These are phyloP conservation scores for Neopestalotiopsis sp. DNA, from an alignment of 2,329 filamentous ascomycete species.

Conservation along the genomic window DNA sequence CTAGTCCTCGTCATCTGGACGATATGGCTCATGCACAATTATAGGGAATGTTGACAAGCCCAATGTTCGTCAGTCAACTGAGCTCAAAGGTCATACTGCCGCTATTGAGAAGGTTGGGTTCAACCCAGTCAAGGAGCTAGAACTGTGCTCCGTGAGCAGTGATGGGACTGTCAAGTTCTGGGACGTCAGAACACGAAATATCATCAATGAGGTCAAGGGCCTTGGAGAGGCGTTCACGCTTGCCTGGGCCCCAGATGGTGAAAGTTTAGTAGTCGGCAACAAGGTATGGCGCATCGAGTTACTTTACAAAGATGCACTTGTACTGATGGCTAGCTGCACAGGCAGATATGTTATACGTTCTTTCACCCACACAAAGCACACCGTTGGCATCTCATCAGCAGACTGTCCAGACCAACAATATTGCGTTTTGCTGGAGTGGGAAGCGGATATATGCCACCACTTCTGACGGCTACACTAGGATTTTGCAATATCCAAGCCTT, in stretches of 20 bases:
- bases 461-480: slow-evolving; percentile 72
- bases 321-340: slow-evolving; percentile 35
- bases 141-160: slow-evolving; percentile 75
- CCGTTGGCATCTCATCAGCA: slow-evolving; percentile 66
- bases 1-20: not conserved
- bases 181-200: slow-evolving; percentile 77
- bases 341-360: slow-evolving; percentile 66
- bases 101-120: slow-evolving; percentile 79
- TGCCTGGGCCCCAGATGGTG: slow-evolving; percentile 76
- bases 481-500: slow-evolving; percentile 71
- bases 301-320: not conserved
- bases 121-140: slow-evolving; percentile 77
- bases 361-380: slow-evolving; percentile 64
- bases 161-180: slow-evolving; percentile 81
- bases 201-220: slow-evolving; percentile 71
- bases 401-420: slow-evolving; percentile 71
- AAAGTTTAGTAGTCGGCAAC: slow-evolving; percentile 73
- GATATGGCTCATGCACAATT: not conserved
- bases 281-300: slow-evolving; percentile 56
- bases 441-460: slow-evolving; percentile 74
- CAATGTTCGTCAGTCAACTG: slow-evolving; percentile 75
- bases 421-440: slow-evolving; percentile 76
- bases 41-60: slow-evolving; percentile 78
- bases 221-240: slow-evolving; percentile 73
- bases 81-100: slow-evolving; percentile 71